phyloP scores from a whole-genome alignment of 495 filamentous ascomycete species.

The Aspergillus bertholletiae region DNA sequence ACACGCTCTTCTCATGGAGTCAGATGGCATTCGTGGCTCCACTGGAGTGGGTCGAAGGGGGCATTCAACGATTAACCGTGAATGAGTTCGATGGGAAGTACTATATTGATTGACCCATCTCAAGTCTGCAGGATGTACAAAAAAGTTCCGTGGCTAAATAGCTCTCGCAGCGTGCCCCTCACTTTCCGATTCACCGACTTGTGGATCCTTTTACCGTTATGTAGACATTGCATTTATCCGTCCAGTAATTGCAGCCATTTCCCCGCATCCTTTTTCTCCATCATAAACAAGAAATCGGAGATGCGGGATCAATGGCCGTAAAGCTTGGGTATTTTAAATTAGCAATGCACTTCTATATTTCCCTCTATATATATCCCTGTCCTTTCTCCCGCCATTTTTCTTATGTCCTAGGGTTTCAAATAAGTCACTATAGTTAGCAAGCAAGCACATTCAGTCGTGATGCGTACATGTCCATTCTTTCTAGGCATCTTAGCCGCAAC shows the following conservation, averaged over 20 bases:
- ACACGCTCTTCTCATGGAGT: conserved; percentile 48
- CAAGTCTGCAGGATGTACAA: not conserved
- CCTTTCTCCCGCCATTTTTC: too few relatives aligned
- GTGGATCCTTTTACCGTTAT: not conserved
- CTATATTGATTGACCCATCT: too few relatives aligned
- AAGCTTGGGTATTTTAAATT: not conserved
- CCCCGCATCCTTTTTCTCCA: not conserved
- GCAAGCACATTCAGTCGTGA: not conserved
- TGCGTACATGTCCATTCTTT: not conserved
- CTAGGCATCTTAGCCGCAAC: not conserved
- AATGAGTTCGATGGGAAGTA: not conserved
- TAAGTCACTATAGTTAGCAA: too few relatives aligned
- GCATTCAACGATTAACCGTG: not conserved
- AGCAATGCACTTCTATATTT: not conserved
- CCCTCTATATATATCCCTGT: not conserved
- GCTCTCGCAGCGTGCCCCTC: not conserved
- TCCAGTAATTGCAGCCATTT: not conserved
- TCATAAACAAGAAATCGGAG: not conserved
- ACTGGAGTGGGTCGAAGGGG: conserved; percentile 22
- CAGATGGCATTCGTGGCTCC: conserved; percentile 58
- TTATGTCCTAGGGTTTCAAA: too few relatives aligned
- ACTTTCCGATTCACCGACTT: not conserved
- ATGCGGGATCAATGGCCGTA: not conserved
- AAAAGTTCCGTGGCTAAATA: not conserved
- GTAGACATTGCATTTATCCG: not conserved